These are phyloP conservation scores for Penicillium brevicompactum DNA, from an alignment of 2,329 filamentous ascomycete species.

Conservation along the genomic window DNA sequence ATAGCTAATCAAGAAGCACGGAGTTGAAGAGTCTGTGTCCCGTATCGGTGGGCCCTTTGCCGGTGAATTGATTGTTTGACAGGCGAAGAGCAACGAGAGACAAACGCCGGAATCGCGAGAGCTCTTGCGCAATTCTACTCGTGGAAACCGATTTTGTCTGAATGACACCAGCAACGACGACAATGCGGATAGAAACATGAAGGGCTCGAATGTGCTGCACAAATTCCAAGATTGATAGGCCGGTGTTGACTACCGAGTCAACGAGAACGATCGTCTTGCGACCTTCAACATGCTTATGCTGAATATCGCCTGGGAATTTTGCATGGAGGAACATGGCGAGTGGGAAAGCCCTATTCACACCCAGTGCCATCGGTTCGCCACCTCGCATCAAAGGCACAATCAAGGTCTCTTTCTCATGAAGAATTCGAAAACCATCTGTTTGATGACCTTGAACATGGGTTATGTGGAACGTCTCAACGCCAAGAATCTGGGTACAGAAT, in stretches of 20 bases:
- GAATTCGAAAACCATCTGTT: constrained; percentile 51
- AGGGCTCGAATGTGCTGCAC: constrained; percentile 50
- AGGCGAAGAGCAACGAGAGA: constrained; percentile 56
- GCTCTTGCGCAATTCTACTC: constrained; percentile 13
- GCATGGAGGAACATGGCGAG: constrained; percentile 56
- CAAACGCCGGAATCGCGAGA: constrained; percentile 32
- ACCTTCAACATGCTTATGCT: constrained; percentile 42
- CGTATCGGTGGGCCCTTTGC: constrained; percentile 57
- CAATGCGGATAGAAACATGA: constrained; percentile 46
- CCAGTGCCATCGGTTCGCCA: constrained; percentile 63
- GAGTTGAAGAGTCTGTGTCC: constrained; percentile 33
- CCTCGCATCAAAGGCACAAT: constrained; percentile 66
- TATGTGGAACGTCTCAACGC: constrained; percentile 53
- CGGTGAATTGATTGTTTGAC: constrained; percentile 60
- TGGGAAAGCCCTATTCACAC: constrained; percentile 57
- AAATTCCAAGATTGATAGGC: constrained; percentile 54
- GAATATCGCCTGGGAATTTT: constrained; percentile 44
- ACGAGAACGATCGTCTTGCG: constrained; percentile 54
- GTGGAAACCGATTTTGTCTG: constrained; percentile 42
- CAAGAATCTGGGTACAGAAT: constrained; percentile 49
- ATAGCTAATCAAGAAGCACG: background rate
- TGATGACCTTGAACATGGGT: constrained; percentile 54
- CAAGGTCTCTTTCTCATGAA: constrained; percentile 50
- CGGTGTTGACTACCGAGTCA: constrained; percentile 64
- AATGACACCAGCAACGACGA: constrained; percentile 59